Percentiles rank a stretch among this genome's conserved stretches.
These are phyloP conservation scores for Coemansia sp. DNA, from an alignment of 192 early-diverging fungal species.

Conservation along the genomic window DNA sequence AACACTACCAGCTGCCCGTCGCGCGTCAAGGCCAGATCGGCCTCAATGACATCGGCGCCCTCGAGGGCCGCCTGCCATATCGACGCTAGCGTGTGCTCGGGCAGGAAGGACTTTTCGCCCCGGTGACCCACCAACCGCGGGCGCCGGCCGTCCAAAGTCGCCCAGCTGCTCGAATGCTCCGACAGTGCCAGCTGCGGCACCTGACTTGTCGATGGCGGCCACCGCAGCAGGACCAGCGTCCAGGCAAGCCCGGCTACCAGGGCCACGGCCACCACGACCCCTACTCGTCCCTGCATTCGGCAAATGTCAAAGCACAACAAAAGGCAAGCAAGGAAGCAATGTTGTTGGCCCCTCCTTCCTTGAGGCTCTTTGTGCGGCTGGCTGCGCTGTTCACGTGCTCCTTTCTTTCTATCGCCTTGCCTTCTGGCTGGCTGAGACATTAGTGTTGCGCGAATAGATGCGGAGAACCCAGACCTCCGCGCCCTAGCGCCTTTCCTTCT, in stretches of 20 bases:
- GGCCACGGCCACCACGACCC: too few species aligned
- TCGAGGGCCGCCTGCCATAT: constrained; percentile 49
- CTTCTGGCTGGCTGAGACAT: too few species aligned
- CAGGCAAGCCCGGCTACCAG: background rate
- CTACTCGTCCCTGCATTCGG: too few species aligned
- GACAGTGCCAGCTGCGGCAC: background rate
- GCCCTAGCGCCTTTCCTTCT: too few species aligned
- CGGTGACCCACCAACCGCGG: constrained; percentile 41
- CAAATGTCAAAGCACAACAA: too few species aligned
- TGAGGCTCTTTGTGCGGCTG: too few species aligned
- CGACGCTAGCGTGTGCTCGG: constrained; percentile 41
- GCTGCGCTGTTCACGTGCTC: too few species aligned
- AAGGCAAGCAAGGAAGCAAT: too few species aligned
- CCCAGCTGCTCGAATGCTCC: constrained; percentile 6
- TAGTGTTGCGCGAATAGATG: too few species aligned
- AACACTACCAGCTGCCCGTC: constrained; percentile 47
- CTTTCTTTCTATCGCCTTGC: too few species aligned
- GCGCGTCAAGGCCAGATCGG: constrained; percentile 37
- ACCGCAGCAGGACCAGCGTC: background rate
- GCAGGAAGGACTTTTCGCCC: constrained; percentile 50
- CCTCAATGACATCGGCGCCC: constrained; percentile 44
- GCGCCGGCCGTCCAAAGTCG: constrained; percentile 22
- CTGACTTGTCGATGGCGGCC: background rate
- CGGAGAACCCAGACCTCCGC: too few species aligned
- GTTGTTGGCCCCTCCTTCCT: too few species aligned